phyloP scores from a whole-genome alignment of 257 asterid species.

The Nicotiana obtusifolia region DNA sequence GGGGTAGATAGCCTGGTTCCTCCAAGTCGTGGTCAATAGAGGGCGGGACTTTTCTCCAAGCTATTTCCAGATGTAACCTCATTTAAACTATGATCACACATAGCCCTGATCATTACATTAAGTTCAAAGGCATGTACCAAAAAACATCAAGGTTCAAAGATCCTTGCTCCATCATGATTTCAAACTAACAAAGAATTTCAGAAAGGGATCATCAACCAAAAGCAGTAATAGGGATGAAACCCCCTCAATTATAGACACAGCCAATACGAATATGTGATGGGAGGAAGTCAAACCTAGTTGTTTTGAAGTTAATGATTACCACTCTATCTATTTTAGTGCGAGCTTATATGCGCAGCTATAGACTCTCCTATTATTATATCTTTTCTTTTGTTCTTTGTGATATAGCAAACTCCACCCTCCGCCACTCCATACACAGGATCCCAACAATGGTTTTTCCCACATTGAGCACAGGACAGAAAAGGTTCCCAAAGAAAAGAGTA shows the following conservation, averaged over 20 bases:
- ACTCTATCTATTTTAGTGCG: background rate
- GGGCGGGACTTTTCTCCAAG: background rate
- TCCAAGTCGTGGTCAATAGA: too few relatives aligned
- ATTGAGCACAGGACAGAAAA: background rate
- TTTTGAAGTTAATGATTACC: background rate
- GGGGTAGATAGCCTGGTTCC: too few relatives aligned
- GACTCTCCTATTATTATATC: background rate
- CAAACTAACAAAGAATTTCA: background rate
- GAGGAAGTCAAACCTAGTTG: background rate
- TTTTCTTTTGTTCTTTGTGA: background rate
- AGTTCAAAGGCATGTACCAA: background rate
- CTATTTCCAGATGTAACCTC: background rate
- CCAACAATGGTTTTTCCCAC: background rate
- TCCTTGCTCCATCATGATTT: background rate
- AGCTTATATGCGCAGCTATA: background rate
- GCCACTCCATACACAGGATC: background rate
- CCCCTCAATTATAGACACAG: background rate
- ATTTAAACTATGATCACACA: background rate
- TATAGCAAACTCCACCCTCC: background rate
- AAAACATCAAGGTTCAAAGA: background rate
- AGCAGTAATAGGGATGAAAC: background rate
- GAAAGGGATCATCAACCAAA: background rate
- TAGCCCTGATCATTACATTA: background rate
- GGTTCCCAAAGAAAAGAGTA: background rate
- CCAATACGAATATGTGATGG: background rate